Conservation (phyloP, 179 eudicot species). For the Spinacia oleracea region DNA sequence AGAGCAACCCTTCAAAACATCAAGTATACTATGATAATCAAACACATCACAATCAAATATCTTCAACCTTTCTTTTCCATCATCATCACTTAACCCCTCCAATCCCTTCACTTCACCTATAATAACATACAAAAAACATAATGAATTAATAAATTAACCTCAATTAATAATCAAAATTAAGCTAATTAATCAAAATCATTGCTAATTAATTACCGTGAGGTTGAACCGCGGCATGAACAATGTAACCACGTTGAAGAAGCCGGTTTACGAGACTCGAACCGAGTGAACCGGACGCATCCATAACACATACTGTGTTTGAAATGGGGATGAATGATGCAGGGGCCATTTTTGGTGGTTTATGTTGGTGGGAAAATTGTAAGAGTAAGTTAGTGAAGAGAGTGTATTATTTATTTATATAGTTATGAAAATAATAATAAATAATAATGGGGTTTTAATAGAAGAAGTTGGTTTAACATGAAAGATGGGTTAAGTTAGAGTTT, state of each 20-base stretch:
- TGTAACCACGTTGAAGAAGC: constrained; percentile 53
- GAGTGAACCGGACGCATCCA: constrained; percentile 63
- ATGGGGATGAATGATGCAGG: constrained; percentile 41
- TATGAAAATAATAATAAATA: no score
- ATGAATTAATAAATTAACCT: background rate
- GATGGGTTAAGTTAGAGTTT: background rate
- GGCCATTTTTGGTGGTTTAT: constrained; percentile 24
- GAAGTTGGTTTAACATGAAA: constrained; percentile 23
- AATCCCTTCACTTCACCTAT: constrained; percentile 35
- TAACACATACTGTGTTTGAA: constrained; percentile 50
- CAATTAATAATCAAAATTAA: background rate
- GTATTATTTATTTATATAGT: no score
- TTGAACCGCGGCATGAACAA: constrained; percentile 57
- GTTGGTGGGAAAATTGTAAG: background rate
- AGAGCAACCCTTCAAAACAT: constrained; percentile 57
- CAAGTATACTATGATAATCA: constrained; percentile 59
- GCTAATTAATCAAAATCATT: background rate
- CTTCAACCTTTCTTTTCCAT: constrained; percentile 46
- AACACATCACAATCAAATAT: constrained; percentile 46
- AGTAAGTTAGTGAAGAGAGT: background rate
- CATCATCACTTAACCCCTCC: constrained; percentile 21
- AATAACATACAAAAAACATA: background rate
- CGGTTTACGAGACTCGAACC: constrained; percentile 50
- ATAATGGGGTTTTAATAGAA: no score
- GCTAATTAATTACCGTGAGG: constrained; percentile 24